Conservation (phyloP, 1,284 basidiomycete genomes). For the Tilletia walkeri region DNA sequence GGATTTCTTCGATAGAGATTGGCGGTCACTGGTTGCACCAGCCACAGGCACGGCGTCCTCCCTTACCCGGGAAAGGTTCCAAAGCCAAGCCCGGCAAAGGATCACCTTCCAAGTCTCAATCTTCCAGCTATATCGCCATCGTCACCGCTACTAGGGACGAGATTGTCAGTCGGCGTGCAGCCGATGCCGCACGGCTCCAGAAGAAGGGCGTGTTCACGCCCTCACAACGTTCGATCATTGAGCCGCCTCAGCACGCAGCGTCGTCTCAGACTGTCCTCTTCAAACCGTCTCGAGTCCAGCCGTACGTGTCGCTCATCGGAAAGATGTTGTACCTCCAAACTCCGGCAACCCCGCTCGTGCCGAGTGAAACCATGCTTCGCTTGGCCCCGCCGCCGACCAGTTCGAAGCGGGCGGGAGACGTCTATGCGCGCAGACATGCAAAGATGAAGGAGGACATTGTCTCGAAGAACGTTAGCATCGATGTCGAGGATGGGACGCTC, state of each 20-base stretch:
- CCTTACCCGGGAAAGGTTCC: not conserved
- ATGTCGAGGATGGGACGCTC: not conserved
- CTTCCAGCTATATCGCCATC: not conserved
- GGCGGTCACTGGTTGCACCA: conserved; percentile 1
- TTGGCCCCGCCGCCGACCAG: not conserved
- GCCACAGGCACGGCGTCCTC: not conserved
- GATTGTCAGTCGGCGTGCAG: not conserved
- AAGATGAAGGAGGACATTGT: not conserved
- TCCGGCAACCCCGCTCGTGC: not conserved
- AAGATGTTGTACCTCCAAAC: not conserved
- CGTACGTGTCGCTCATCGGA: not conserved
- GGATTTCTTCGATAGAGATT: not conserved
- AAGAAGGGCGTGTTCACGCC: not conserved
- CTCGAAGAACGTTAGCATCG: not conserved
- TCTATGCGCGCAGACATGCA: not conserved
- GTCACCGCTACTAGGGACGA: not conserved
- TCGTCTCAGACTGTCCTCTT: not conserved
- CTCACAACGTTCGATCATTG: not conserved
- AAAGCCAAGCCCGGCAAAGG: not conserved
- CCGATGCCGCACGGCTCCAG: not conserved
- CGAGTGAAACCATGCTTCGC: not conserved
- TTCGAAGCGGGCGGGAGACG: not conserved
- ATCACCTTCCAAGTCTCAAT: not conserved
- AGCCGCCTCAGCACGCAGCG: not conserved
- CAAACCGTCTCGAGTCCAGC: not conserved